phyloP scores from a whole-genome alignment of 1,139 yeast genomes.

The Yamadazyma siamensis region DNA sequence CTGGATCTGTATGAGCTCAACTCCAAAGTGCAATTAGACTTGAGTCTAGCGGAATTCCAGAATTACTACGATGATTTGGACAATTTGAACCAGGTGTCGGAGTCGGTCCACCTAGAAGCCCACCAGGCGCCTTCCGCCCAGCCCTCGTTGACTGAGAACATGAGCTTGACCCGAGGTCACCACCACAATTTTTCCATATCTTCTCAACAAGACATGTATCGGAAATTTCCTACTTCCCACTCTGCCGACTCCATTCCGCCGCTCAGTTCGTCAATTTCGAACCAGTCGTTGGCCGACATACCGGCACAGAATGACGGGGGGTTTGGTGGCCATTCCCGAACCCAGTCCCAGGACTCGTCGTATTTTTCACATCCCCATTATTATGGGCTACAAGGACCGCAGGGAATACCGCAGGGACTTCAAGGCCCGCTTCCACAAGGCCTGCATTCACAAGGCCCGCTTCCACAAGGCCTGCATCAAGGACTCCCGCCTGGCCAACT shows the following conservation, averaged over 20 bases:
- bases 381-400: neutral
- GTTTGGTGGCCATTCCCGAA: conserved; percentile 1
- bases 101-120: neutral
- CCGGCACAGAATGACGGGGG: too few species aligned
- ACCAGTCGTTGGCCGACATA: conserved; percentile 27
- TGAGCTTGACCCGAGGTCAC: conserved; percentile 12
- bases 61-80: conserved; percentile 4
- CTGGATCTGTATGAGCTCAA: conserved; percentile 10
- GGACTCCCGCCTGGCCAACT: neutral
- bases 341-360: conserved; percentile 1
- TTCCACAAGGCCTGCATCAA: neutral
- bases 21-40: conserved; percentile 7
- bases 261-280: conserved; percentile 38
- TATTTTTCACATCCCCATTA: neutral
- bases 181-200: conserved; percentile 17
- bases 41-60: conserved; percentile 6
- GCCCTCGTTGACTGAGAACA: conserved; percentile 12
- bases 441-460: neutral
- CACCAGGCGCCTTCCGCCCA: neutral
- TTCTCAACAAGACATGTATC: conserved; percentile 7
- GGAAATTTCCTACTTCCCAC: conserved; percentile 20
- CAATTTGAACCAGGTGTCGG: neutral
- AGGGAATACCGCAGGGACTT: neutral
- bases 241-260: conserved; percentile 33
- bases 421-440: neutral